Evolutionary conservation across 1,139 yeast species (phyloP).

Genomic region (Magnusiomyces starmeri): DNA sequence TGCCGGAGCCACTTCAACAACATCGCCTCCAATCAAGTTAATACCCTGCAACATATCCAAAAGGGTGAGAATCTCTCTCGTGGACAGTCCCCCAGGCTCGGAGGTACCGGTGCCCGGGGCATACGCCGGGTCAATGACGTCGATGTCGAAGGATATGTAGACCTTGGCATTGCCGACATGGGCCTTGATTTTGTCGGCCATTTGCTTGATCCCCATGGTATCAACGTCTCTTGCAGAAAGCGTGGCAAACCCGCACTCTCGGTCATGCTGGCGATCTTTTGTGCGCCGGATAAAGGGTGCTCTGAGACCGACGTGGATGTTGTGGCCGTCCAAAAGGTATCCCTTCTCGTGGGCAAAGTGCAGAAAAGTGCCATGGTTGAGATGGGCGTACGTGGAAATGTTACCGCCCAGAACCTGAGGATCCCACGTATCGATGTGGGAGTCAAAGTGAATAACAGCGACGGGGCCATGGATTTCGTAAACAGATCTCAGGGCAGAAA

Average conservation of each 20-base stretch:
- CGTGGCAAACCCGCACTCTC: conserved; percentile 53
- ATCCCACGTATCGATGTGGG: conserved; percentile 71
- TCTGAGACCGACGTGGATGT: conserved; percentile 64
- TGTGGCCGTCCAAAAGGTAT: conserved; percentile 42
- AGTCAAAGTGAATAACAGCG: conserved; percentile 66
- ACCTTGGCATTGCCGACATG: conserved; percentile 56
- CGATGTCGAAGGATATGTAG: conserved; percentile 67
- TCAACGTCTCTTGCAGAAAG: conserved; percentile 66
- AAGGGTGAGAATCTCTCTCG: conserved; percentile 60
- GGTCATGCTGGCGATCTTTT: conserved; percentile 55
- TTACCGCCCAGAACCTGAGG: conserved; percentile 63
- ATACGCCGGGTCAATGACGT: conserved; percentile 70
- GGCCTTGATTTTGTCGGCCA: conserved; percentile 47
- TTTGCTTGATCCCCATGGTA: conserved; percentile 39
- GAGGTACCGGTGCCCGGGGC: conserved; percentile 83
- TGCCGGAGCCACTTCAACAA: conserved; percentile 73
- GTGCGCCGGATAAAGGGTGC: conserved; percentile 39
- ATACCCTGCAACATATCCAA: conserved; percentile 52
- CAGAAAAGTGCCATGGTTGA: conserved; percentile 72
- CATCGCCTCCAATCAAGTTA: conserved; percentile 67
- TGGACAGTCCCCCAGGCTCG: conserved; percentile 75
- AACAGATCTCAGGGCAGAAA: conserved; percentile 61
- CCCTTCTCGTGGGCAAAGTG: conserved; percentile 58
- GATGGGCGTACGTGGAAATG: conserved; percentile 34
- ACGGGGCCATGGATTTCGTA: conserved; percentile 53